Base-by-base conservation (phyloP, 2,329 filamentous ascomycete species). In the Simplicillium sp. region DNA sequence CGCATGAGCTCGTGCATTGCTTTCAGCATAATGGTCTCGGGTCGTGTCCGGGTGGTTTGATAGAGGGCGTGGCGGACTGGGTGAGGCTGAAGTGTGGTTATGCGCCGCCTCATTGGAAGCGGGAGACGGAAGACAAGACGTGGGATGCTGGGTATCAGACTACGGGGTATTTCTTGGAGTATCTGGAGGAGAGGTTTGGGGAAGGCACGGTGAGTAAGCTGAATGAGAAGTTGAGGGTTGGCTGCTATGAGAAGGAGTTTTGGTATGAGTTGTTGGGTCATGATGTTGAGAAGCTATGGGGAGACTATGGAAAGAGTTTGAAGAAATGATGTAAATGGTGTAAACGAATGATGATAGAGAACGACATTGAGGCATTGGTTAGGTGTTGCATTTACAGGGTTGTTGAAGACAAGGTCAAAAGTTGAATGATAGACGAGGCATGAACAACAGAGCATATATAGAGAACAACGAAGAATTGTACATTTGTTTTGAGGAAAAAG, bases 1-100 rank as follows among this genome's bases (percentile, higher is more conserved):
- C 84, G 2, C 90, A 97, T 58, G 90, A 97, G 63, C 81, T 96
- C 46, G 90, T 97, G 12, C 92, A 97, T 65, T 96, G 88, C 64
- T 94, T 84, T 64, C 90, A 97, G 61, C 84, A 86, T 62, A 82
- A 87, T 51, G 83, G 71, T 2, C 66, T 52, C 15, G 71, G 69
- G 2, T 66, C 65, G 4, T 77, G 78, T 34, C 84, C 84, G 0
- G 82, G 82, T 1, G 92, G 92, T 0, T 62, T 97, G 36, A 82
- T 94, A 42, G 90, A 97, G 61, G 90, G 90, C 1, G 78, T 97
- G 40, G 90, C 90, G 15, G 92, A 97, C 62, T 97, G 87, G 77
- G 89, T 97, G 17, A 75, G 90, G 2, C 65, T 97, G 45, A 79
- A 77, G 48, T 81, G 81, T 38, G 75, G 73, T 0, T 71, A 94